Evolutionary conservation across 148 eudicot species (phyloP), one percentile per base, ranked within the genome.

Genomic region (Nepenthes mirabilis): DNA sequence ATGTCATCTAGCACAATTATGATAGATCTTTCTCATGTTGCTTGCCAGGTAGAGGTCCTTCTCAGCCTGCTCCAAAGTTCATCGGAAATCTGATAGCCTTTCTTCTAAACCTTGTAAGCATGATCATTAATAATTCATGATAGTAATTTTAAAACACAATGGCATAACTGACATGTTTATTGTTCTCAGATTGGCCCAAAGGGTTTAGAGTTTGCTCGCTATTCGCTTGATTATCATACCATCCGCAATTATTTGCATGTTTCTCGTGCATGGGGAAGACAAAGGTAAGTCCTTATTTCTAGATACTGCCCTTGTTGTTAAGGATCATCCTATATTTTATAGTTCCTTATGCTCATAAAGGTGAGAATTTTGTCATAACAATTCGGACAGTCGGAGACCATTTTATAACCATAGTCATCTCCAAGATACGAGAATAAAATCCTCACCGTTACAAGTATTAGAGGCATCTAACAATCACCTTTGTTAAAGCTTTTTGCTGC

Each of bases 151-250:
- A 13, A 43, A 63, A 52, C 36, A 51, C 62, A 51, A 9, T 36
- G 65, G 10, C 23, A 23, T 23, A 66, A 33, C 52, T 51, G 60
- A 52, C 58, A 68, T 9, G 66, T 58, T 45, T 65, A 55, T 37
- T 75, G 49, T 83, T 23, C 23, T 23, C 23, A 91, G 98, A 58
- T 91, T 75, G 98, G 98, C 23, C 98, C 98, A 52, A 91, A 91
- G 75, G 98, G 96, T 70, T 76, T 91, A 47, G 98, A 91, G 73
- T 91, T 91, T 71, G 98, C 94, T 52, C 96, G 96, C 47, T 91
- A 91, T 67, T 91, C 98, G 6, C 83, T 91, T 33, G 96, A 91
- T 74, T 88, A 91, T 69, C 98, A 91, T 65, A 91, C 98, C n/a
- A 91, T 88, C 74, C 80, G 96, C 51, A 91, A 91, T 62, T 91